Base-by-base conservation (phyloP, 2,329 filamentous ascomycete genomes). In the Microsporum audouinii region DNA sequence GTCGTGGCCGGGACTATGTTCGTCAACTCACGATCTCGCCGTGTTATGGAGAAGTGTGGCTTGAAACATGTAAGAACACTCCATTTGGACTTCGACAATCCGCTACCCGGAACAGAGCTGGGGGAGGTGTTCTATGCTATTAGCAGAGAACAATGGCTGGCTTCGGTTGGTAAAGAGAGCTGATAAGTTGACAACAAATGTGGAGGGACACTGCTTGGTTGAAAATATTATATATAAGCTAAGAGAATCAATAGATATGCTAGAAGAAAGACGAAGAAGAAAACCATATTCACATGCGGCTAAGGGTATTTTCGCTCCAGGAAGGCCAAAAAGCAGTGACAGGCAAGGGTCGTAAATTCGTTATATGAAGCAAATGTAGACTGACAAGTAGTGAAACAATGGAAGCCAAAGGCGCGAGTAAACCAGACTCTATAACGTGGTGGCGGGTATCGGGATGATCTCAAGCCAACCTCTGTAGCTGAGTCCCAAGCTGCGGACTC, bases 301-400 rank as follows among this genome's bases (percentile, higher is more conserved):
- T 43, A 57, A 56, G 62, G 62, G 61, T 61, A 61, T 63, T 59
- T 14, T 58, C 34, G 57, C 43, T 49, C 33, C n/a, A 57, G 23
- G 41, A 58, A 57, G 38, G 34, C 36, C 49, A 60, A 61, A 63
- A 23, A 62, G 39, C 14, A 58, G 17, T 39, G 55, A 59, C 55
- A 27, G 60, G 38, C 36, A 41, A 31, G 10, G 10, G 49, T 63
- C 62, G 51, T 63, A 63, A 63, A 60, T 63, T 63, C 62, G 60
- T 63, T 61, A 63, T n/a, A 63, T 59, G 59, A 55, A 55, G 23
- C 49, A 55, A 34, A 55, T 55, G 33, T 10, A 36, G 33, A 23
- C 5, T 23, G 58, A 55, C 29, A 57, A 60, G 14, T 23, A 59
- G 45, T 7, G 10, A 34, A 38, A 45, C 14, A 47, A 17, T 39